Base-by-base conservation (phyloP, 31 red algal genomes). In the Odonthalia washingtoniensis region DNA sequence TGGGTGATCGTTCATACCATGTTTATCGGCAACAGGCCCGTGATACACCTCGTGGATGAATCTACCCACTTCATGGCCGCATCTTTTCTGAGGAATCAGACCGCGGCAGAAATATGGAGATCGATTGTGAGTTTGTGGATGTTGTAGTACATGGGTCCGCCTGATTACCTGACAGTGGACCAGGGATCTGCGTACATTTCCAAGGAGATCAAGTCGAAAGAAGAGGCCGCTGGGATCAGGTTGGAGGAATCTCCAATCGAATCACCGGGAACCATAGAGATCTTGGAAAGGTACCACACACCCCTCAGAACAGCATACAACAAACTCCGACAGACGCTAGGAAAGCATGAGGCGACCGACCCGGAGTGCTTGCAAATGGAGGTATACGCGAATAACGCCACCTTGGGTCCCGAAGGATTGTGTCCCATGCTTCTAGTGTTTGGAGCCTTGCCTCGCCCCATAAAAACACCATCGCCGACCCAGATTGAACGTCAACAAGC, bases 1-100 rank as follows among this genome's bases (percentile, higher is more conserved):
- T 0, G 46, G 14, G 70, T 87, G 3, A 69, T 49, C 4, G 42
- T 87, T 9, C 70, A 76, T 31, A 42, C 74, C 3, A 77, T 87
- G 70, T 77, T 62, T 32, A 46, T 87, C 30, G 36, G 65, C 34
- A 0, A 42, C 5, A 31, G 36, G 17, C 83, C 83, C 2, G 44
- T 87, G 12, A 3, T 87, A 41, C 83, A 87, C 37, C 18, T 28
- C 4, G 83, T 87, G 3, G 70, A 77, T 75, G 83, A 77, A 43
- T 49, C 70, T 5, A 77, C 83, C 9, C 70, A 87, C 57, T 87
- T 37, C 17, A 76, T 24, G 24, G 83, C 83, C 2, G 72, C 41
- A 0, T 3, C 36, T 0, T 75, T 76, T 42, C 72, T 87, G 2
- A 60, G 40, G 4, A 44, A 46, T 16, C 0, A 57, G 0, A 37